Percentiles rank a stretch among this genome's conserved stretches.
Evolutionary conservation across 495 filamentous ascomycete species (phyloP).

Genomic region (Penicillium desertorum): DNA sequence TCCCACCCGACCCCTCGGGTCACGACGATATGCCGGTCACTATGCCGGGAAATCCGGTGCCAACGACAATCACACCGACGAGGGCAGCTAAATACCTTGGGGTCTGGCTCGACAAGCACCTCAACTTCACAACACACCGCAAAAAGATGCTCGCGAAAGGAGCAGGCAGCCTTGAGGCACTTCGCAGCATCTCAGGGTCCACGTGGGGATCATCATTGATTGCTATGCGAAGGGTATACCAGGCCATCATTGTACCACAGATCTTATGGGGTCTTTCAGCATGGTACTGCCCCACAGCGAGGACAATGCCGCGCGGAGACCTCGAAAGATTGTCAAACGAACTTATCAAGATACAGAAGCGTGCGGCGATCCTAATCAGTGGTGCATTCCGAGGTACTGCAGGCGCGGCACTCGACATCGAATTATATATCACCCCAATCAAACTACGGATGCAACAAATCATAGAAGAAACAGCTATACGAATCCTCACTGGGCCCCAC

Average conservation of each 20-base stretch:
- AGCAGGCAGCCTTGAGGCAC: conserved; percentile 11
- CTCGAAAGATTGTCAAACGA: not conserved
- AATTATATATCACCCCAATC: too few relatives aligned
- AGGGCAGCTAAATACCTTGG: conserved; percentile 16
- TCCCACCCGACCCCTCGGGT: not conserved
- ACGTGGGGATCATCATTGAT: conserved; percentile 12
- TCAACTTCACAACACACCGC: conserved; percentile 16
- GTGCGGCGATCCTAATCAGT: not conserved
- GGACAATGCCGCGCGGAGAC: not conserved
- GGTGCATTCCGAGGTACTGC: too few relatives aligned
- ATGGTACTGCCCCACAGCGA: conserved; percentile 1
- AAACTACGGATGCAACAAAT: too few relatives aligned
- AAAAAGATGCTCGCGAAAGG: conserved; percentile 16
- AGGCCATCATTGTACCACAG: conserved; percentile 21
- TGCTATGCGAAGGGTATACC: conserved; percentile 17
- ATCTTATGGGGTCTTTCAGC: conserved; percentile 9
- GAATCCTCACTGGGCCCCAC: too few relatives aligned
- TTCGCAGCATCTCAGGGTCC: not conserved
- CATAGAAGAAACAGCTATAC: too few relatives aligned
- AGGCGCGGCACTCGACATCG: too few relatives aligned
- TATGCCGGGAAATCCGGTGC: not conserved
- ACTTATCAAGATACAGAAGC: conserved; percentile 11
- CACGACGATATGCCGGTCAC: not conserved
- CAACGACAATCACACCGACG: too few relatives aligned
- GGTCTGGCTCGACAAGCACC: conserved; percentile 20